phyloP scores from a whole-genome alignment of 2,329 filamentous ascomycete species.

The Malbranchea zuffiana region DNA sequence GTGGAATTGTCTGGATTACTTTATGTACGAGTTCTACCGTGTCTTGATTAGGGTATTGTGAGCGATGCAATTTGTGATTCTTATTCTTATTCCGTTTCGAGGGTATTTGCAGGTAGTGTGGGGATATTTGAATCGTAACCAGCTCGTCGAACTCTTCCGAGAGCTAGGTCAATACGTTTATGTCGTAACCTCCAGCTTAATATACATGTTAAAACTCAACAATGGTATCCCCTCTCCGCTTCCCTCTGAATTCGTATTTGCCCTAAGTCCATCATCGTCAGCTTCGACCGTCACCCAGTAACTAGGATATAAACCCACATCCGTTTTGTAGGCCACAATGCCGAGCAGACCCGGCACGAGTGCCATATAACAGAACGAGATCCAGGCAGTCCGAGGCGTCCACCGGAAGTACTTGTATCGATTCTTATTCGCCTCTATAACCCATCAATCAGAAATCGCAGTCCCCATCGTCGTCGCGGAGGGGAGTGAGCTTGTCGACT shows the following conservation, averaged over 20 bases:
- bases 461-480: too few relatives aligned
- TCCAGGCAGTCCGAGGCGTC: conserved; percentile 69
- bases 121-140: too few relatives aligned
- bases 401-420: conserved; percentile 94
- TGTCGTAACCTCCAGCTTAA: too few relatives aligned
- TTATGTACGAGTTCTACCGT: too few relatives aligned
- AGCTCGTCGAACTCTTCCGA: too few relatives aligned
- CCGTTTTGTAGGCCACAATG: conserved; percentile 64
- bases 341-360: conserved; percentile 61
- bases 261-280: conserved; percentile 50
- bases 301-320: conserved; percentile 53
- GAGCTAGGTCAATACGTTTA: too few relatives aligned
- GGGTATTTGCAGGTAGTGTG: too few relatives aligned
- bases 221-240: conserved; percentile 78
- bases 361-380: conserved; percentile 66
- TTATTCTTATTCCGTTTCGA: too few relatives aligned
- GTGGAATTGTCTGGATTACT: neutral
- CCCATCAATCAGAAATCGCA: neutral
- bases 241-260: conserved; percentile 73
- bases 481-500: conserved; percentile 2
- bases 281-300: neutral
- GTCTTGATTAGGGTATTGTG: too few relatives aligned
- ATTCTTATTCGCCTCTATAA: conserved; percentile 67
- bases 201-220: conserved; percentile 61
- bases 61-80: too few relatives aligned